Conservation (phyloP, 306 rosid species). For the Begonia fuchsioides region DNA sequence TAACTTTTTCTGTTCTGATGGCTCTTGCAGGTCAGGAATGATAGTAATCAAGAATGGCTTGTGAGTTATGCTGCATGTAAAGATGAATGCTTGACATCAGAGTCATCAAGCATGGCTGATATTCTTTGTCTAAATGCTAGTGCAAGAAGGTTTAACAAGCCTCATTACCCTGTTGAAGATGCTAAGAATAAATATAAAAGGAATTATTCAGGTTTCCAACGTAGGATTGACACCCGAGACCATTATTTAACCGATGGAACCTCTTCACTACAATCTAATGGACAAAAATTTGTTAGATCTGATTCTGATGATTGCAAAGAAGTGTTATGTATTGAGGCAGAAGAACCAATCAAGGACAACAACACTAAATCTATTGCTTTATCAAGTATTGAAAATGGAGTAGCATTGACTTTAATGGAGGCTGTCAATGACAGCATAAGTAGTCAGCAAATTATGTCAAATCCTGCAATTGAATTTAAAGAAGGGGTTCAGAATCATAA, state of each 20-base stretch:
- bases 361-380: slow-evolving; percentile 21
- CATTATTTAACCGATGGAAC: too few relatives aligned
- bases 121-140: slow-evolving; percentile 16
- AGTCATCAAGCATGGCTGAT: slow-evolving; percentile 44
- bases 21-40: slow-evolving; percentile 20
- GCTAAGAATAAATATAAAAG: neutral
- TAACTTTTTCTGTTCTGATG: slow-evolving; percentile 6
- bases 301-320: slow-evolving; percentile 43
- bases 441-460: too few relatives aligned
- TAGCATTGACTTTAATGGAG: too few relatives aligned
- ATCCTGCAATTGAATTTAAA: too few relatives aligned
- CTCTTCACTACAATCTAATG: too few relatives aligned
- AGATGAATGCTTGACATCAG: slow-evolving; percentile 67
- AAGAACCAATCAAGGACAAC: slow-evolving; percentile 24
- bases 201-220: too few relatives aligned
- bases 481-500: too few relatives aligned
- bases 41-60: slow-evolving; percentile 26
- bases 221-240: too few relatives aligned
- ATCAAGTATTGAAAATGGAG: slow-evolving; percentile 22
- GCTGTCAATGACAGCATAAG: too few relatives aligned
- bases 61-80: slow-evolving; percentile 39
- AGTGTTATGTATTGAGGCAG: slow-evolving; percentile 66
- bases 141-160: slow-evolving; percentile 41
- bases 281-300: too few relatives aligned
- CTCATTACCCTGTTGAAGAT: slow-evolving; percentile 40